A percentile compares a stretch with the other conserved stretches of the same genome.
phyloP scores from a whole-genome alignment of 192 early-diverging fungal genomes.

The Backusella mclennaniae region DNA sequence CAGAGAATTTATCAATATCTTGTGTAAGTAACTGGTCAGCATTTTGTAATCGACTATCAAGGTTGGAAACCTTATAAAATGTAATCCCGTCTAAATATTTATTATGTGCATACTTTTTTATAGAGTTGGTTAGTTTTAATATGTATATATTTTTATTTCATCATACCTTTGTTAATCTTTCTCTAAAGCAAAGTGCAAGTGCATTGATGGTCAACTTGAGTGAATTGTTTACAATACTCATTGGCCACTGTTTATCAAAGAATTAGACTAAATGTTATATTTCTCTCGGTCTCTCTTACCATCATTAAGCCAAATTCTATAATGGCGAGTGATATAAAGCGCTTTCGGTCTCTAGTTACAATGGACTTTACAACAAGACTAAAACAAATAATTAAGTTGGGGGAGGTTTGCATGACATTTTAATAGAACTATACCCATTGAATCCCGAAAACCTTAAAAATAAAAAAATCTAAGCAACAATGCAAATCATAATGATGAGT shows the following conservation, averaged over 20 bases:
- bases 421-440: conserved; percentile 37
- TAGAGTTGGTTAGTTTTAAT: conserved; percentile 20
- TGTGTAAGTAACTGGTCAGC: conserved; percentile 68
- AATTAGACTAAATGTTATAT: neutral
- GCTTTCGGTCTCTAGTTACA: conserved; percentile 56
- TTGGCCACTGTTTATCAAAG: conserved; percentile 46
- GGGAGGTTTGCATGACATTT: neutral
- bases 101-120: conserved; percentile 61
- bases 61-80: conserved; percentile 81
- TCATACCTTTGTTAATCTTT: conserved; percentile 43
- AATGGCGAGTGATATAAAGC: conserved; percentile 57
- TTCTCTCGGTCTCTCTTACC: conserved; percentile 23
- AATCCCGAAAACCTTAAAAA: conserved; percentile 44
- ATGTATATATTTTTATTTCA: neutral
- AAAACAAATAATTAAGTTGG: neutral
- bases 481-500: neutral
- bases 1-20: conserved; percentile 73
- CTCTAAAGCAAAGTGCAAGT: conserved; percentile 55
- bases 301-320: conserved; percentile 70
- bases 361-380: conserved; percentile 76
- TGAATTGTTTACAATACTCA: conserved; percentile 64
- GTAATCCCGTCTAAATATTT: conserved; percentile 73
- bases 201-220: conserved; percentile 57
- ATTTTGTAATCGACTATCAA: conserved; percentile 76
- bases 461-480: neutral